Percentiles rank a stretch among this genome's conserved stretches.
These are phyloP conservation scores for Astragalus membranaceus DNA, from an alignment of 306 rosid species.

Conservation along the genomic window DNA sequence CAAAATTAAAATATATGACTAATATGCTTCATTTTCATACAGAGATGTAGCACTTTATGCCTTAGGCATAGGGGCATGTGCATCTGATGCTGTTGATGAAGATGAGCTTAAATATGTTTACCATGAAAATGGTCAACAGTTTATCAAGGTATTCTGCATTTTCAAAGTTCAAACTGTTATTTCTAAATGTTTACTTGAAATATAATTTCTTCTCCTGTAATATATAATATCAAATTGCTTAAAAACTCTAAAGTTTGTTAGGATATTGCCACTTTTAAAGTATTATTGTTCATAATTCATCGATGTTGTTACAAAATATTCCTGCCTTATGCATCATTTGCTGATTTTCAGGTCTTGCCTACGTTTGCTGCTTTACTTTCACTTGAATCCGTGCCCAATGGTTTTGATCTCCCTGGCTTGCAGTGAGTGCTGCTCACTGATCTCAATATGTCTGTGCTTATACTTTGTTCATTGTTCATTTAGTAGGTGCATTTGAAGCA, in stretches of 20 bases:
- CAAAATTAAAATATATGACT: background rate
- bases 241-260: background rate
- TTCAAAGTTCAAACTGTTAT: background rate
- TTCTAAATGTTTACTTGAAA: background rate
- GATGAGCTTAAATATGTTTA: slow-evolving; percentile 87
- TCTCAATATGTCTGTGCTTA: slow-evolving; percentile 4
- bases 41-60: slow-evolving; percentile 91
- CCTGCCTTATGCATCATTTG: slow-evolving; percentile 5
- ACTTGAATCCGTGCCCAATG: slow-evolving; percentile 17
- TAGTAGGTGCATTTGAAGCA: background rate
- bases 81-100: slow-evolving; percentile 58
- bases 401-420: slow-evolving; percentile 54
- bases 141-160: slow-evolving; percentile 49
- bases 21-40: background rate
- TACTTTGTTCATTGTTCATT: background rate
- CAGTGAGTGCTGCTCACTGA: slow-evolving; percentile 51
- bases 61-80: slow-evolving; percentile 79
- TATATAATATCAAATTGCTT: background rate
- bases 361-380: slow-evolving; percentile 70
- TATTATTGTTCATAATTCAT: background rate
- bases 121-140: slow-evolving; percentile 63
- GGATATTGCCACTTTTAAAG: background rate
- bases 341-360: slow-evolving; percentile 61
- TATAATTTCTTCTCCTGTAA: background rate
- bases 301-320: background rate